Percentiles rank a stretch among this genome's conserved stretches.
Evolutionary conservation across 129 eudicot species (phyloP).

Genomic region (Tagetes erecta): DNA sequence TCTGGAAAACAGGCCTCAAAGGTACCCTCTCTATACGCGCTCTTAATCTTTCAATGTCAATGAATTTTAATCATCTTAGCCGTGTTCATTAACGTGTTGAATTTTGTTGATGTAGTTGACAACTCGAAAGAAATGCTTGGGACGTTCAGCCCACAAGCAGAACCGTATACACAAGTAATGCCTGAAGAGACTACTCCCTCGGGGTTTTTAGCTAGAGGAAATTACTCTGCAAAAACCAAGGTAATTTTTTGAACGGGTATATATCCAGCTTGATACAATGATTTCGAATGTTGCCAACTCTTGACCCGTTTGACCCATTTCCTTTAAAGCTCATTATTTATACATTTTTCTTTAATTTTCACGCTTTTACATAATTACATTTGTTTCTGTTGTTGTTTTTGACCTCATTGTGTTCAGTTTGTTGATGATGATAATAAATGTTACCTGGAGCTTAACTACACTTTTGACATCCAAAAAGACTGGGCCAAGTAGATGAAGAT

Average conservation of each 20-base stretch:
- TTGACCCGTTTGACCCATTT: background rate
- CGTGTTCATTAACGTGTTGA: background rate
- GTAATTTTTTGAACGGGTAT: conserved; percentile 27
- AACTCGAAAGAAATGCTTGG: conserved; percentile 72
- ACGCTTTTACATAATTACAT: background rate
- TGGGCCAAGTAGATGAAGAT: conserved; percentile 38
- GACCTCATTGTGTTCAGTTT: conserved; percentile 35
- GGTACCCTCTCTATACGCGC: conserved; percentile 36
- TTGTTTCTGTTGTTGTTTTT: background rate
- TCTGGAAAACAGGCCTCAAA: conserved; percentile 84
- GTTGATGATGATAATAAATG: conserved; percentile 57
- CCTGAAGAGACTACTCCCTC: conserved; percentile 71
- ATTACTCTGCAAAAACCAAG: conserved; percentile 67
- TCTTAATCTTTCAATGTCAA: background rate
- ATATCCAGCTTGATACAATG: background rate
- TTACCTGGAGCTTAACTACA: conserved; percentile 58
- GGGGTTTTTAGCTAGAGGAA: conserved; percentile 68
- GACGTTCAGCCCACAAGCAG: conserved; percentile 69
- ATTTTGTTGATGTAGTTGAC: conserved; percentile 44
- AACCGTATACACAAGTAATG: conserved; percentile 63
- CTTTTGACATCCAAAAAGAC: conserved; percentile 68
- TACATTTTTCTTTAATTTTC: background rate
- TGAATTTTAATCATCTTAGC: background rate
- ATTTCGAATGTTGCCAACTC: background rate
- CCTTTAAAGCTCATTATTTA: background rate